These are phyloP conservation scores for Lactuca sativa DNA, from an alignment of 129 eudicot species.

Conservation along the genomic window DNA sequence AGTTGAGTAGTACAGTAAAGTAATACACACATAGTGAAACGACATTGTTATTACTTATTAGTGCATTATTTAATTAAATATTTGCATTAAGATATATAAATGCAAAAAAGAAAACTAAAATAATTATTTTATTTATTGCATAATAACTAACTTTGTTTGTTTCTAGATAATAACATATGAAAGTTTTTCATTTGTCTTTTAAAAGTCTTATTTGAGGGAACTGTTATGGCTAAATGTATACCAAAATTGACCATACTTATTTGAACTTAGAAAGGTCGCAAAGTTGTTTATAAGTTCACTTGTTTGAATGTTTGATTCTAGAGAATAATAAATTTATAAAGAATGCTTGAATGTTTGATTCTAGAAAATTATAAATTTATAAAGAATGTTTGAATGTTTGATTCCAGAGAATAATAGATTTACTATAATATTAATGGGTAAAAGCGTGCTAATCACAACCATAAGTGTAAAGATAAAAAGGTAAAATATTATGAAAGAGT, in stretches of 20 bases:
- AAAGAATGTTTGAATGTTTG: not conserved
- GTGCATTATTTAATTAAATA: no score
- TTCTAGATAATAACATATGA: conserved; percentile 6
- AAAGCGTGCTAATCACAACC: conserved; percentile 11
- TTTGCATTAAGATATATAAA: no score
- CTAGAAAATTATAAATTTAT: no score
- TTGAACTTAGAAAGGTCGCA: not conserved
- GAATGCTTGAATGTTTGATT: no score
- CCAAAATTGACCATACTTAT: conserved; percentile 18
- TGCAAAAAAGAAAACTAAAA: not conserved
- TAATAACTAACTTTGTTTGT: conserved; percentile 27
- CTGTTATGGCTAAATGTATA: not conserved
- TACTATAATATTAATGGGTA: not conserved
- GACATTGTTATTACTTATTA: no score
- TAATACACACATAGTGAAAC: no score
- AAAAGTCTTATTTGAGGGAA: not conserved
- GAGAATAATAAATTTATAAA: no score
- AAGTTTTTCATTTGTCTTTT: conserved; percentile 1
- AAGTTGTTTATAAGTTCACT: conserved; percentile 6
- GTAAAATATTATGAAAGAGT: conserved; percentile 10
- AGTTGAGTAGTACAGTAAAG: no score
- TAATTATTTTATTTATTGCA: no score
- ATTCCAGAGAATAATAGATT: not conserved
- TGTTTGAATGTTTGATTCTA: not conserved
- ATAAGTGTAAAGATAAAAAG: conserved; percentile 7